These are phyloP conservation scores for Cordia subcordata DNA, from an alignment of 257 asterid species.

Conservation along the genomic window DNA sequence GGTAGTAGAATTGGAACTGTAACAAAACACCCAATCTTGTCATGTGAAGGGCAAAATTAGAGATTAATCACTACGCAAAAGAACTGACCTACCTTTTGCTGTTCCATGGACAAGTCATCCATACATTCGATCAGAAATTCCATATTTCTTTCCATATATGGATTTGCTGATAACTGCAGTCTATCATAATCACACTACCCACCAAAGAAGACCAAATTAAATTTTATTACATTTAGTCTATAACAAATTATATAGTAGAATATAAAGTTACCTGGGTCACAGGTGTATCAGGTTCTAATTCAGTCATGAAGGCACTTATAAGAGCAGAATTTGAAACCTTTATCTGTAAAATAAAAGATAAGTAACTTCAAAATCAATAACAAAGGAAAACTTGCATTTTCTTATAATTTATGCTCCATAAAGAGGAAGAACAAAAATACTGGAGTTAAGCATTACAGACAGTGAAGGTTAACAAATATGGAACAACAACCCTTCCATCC, in stretches of 20 bases:
- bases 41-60: constrained; percentile 8
- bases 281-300: constrained; percentile 81
- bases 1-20: constrained; percentile 91
- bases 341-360: constrained; percentile 42
- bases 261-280: constrained; percentile 60
- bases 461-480: too few species aligned
- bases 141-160: constrained; percentile 79
- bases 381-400: not conserved
- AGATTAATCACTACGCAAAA: constrained; percentile 7
- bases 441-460: too few species aligned
- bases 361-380: constrained; percentile 1
- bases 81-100: constrained; percentile 61
- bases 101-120: constrained; percentile 97
- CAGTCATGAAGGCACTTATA: constrained; percentile 94
- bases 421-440: not conserved
- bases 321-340: constrained; percentile 98
- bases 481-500: too few species aligned
- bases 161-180: constrained; percentile 77
- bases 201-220: constrained; percentile 3
- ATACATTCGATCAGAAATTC: constrained; percentile 94
- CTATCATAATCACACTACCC: constrained; percentile 85
- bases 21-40: constrained; percentile 6
- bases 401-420: not conserved
- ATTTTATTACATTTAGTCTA: not conserved
- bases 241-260: not conserved